Conservation (phyloP, 345 rosid genomes). For the Syzygium aromaticum region DNA sequence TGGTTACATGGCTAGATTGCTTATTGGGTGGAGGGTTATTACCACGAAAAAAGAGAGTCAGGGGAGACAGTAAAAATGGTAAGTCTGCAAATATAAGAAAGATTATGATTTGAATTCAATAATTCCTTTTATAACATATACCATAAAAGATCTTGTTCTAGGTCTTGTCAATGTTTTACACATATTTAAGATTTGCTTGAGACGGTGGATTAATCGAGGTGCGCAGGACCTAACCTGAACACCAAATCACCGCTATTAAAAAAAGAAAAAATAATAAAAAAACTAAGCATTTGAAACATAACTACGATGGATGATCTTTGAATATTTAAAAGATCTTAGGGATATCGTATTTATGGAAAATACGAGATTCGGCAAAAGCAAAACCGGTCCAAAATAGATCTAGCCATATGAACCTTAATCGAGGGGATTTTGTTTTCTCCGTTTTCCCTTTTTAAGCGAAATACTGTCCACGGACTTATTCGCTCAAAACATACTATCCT, state of each 20-base stretch:
- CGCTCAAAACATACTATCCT: too few relatives aligned
- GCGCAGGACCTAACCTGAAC: rapidly evolving
- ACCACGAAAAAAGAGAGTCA: too few relatives aligned
- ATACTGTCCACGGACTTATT: too few relatives aligned
- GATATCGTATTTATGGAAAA: neutral
- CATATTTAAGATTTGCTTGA: neutral
- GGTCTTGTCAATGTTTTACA: neutral
- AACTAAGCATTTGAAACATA: neutral
- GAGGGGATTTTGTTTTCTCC: neutral
- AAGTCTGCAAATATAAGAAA: neutral
- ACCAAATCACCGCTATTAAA: rapidly evolving
- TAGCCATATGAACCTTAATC: neutral
- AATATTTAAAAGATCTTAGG: too few relatives aligned
- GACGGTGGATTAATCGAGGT: rapidly evolving
- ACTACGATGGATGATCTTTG: neutral
- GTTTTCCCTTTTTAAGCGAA: too few relatives aligned
- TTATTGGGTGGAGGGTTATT: too few relatives aligned
- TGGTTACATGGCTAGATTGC: too few relatives aligned
- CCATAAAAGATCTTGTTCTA: neutral
- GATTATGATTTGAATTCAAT: neutral
- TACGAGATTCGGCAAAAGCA: rapidly evolving
- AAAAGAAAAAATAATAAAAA: neutral
- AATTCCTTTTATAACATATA: neutral
- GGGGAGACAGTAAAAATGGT: neutral
- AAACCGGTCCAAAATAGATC: neutral